These are phyloP conservation scores for Tulasnella sp. DNA, from an alignment of 768 basidiomycete genomes.

Conservation along the genomic window DNA sequence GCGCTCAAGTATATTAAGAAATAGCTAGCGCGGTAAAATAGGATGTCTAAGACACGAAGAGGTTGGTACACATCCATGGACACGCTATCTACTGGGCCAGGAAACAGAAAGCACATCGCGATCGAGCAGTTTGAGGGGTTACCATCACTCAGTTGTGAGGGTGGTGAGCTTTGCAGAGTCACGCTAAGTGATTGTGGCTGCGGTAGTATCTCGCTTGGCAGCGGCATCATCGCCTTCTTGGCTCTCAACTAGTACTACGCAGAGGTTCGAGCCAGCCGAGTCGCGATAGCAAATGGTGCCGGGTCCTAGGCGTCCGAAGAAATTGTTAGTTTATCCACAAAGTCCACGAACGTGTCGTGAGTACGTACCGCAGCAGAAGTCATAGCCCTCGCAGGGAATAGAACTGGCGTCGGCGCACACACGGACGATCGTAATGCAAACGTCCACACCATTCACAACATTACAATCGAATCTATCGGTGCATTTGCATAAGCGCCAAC, in stretches of 20 bases:
- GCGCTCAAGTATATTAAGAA: neutral
- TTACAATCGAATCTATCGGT: neutral
- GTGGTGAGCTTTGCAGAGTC: too few species aligned
- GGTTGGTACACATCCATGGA: neutral
- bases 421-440: neutral
- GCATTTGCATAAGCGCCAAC: neutral
- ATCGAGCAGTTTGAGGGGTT: too few species aligned
- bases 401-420: neutral
- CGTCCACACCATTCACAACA: neutral
- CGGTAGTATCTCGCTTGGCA: neutral
- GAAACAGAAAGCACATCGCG: too few species aligned
- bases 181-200: neutral
- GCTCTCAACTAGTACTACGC: neutral
- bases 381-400: neutral
- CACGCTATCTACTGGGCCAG: too few species aligned
- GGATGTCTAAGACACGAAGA: neutral
- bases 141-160: too few species aligned
- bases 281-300: neutral
- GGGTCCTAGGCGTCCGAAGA: neutral
- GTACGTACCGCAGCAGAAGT: conserved; percentile 4
- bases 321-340: neutral
- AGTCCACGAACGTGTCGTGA: neutral
- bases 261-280: neutral
- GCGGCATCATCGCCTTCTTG: neutral
- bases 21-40: neutral